Base-by-base conservation (phyloP, 2,329 filamentous ascomycete species). In the Anthostomella pinea region DNA sequence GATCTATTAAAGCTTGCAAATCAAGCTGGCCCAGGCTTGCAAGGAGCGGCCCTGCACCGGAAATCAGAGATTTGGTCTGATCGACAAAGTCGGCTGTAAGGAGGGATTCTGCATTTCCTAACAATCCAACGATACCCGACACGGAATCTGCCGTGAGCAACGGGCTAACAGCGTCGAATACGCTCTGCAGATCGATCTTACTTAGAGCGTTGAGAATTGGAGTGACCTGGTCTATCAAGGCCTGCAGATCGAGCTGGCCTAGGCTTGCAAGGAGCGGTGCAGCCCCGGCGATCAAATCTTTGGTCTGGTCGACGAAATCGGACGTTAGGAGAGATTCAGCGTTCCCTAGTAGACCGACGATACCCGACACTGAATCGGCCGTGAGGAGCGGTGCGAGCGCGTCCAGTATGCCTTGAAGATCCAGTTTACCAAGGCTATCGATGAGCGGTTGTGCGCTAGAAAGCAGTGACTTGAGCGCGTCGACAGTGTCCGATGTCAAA, bases 301-400 rank as follows among this genome's bases (percentile, higher is more conserved):
- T 52, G n/a, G 55, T 48, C 23, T 54, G 35, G 26, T 45, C 43
- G 13, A 58, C 52, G 23, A 54, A 54, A 11, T 54, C 38, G 6
- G 31, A 25, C 8, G 49, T 55, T 5, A 59, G 39, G 9, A 62
- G 46, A 8, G 26, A 33, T 24, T 58, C 57, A 6, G 58, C 57
- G 29, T 62, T 62, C 28, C 43, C 43, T 14, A 62, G 33, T 6
- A 61, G 39, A 6, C 42, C 48, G 6, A 61, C 34, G 6, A 61
- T 49, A 9, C 56, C 54, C 25, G 56, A 48, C 9, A 62, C 43
- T 0, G 53, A 57, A n/a, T 58, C 48, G 6, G 48, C 26, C 0
- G 56, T 62, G 8, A 68, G 43, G 0, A 68, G 51, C 5, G 65
- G 65, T 3, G 45, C 38, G 1, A 65, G 38, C 3, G 63, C 55